Evolutionary conservation across 345 rosid genomes (phyloP).

Genomic region (Eucalyptus regnans): DNA sequence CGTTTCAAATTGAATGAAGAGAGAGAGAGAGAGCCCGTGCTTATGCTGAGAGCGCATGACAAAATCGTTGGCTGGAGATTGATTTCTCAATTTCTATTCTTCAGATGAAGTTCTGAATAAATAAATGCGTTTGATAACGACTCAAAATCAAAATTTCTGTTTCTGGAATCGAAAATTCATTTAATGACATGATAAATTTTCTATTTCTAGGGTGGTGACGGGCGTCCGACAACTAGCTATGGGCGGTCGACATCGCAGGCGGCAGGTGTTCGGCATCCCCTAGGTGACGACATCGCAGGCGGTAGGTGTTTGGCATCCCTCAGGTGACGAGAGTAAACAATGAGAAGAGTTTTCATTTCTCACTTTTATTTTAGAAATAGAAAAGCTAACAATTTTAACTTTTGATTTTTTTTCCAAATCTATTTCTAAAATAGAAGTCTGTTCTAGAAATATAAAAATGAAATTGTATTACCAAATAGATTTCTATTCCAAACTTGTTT

Average conservation of each 20-base stretch:
- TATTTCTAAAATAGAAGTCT: rapidly evolving
- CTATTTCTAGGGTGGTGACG: rapidly evolving
- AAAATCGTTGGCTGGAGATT: too few relatives aligned
- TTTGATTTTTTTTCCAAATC: too few relatives aligned
- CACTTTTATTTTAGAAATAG: rapidly evolving
- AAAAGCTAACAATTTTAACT: rapidly evolving
- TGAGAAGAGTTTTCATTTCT: rapidly evolving
- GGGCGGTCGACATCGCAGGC: rapidly evolving
- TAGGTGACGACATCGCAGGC: rapidly evolving
- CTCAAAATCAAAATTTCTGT: rapidly evolving
- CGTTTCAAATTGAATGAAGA: not conserved
- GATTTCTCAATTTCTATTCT: rapidly evolving
- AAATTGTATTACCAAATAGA: rapidly evolving
- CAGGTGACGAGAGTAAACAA: rapidly evolving
- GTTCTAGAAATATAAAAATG: rapidly evolving
- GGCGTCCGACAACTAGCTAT: rapidly evolving
- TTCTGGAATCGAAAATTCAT: rapidly evolving
- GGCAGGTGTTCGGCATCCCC: rapidly evolving
- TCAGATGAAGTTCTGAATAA: rapidly evolving
- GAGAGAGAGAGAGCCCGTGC: not conserved
- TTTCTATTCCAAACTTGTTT: rapidly evolving
- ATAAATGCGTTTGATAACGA: rapidly evolving
- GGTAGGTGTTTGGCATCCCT: rapidly evolving
- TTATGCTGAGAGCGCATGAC: not conserved
- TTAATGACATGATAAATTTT: rapidly evolving